A percentile compares a stretch with the other conserved stretches of the same genome.
These are phyloP conservation scores for Cystobasidium tubakii DNA, from an alignment of 768 basidiomycete genomes.

Conservation along the genomic window DNA sequence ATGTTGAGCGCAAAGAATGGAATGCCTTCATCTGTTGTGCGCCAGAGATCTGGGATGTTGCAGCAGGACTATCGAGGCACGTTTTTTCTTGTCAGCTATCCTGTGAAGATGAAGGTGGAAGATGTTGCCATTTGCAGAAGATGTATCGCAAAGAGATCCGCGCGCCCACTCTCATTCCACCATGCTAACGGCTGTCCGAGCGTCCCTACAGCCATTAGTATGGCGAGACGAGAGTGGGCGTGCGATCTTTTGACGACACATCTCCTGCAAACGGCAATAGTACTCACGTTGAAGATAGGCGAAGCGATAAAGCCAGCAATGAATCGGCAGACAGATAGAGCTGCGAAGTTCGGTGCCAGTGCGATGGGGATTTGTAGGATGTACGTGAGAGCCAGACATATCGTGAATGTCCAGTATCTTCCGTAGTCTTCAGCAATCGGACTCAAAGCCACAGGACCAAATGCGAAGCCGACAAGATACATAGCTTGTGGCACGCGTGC, in stretches of 20 bases:
- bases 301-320: constrained; percentile 37
- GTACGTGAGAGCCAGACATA: constrained; percentile 18
- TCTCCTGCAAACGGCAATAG: no score
- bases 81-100: no score
- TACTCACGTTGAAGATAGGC: constrained; percentile 36
- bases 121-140: no score
- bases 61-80: constrained; percentile 23
- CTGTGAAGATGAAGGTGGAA: no score
- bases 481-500: constrained; percentile 29
- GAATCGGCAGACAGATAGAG: constrained; percentile 27
- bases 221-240: no score
- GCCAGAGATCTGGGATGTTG: constrained; percentile 32
- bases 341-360: constrained; percentile 19
- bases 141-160: no score
- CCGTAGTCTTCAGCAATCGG: constrained; percentile 39
- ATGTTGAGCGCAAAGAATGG: constrained; percentile 37
- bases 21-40: constrained; percentile 11
- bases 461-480: constrained; percentile 36
- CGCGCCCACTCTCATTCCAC: no score
- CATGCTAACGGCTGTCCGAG: no score
- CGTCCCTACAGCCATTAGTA: no score
- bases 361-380: constrained; percentile 37
- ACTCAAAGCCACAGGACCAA: constrained; percentile 19
- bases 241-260: no score
- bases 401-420: constrained; percentile 25